phyloP scores from a whole-genome alignment of 345 rosid genomes.

The Pugionium cornutum region DNA sequence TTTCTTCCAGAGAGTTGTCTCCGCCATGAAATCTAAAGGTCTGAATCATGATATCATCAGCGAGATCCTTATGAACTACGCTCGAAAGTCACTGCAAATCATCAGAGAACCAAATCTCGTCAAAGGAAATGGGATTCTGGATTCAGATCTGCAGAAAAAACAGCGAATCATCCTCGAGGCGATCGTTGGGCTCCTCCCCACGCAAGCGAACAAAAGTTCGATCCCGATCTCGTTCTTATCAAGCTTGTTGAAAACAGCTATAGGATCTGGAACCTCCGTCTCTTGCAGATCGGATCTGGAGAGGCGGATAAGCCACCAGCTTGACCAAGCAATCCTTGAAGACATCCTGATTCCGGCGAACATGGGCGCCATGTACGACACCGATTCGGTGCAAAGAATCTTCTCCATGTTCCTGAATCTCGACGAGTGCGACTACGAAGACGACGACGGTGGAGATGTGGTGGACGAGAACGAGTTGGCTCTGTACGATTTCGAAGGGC shows the following conservation, averaged over 20 bases:
- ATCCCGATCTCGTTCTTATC: slow-evolving; percentile 94
- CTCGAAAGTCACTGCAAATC: slow-evolving; percentile 77
- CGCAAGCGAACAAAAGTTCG: slow-evolving; percentile 77
- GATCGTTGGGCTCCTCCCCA: slow-evolving; percentile 70
- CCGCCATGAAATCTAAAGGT: slow-evolving; percentile 89
- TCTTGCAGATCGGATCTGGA: slow-evolving; percentile 89
- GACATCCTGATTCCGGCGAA: slow-evolving; percentile 75
- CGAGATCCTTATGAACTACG: slow-evolving; percentile 78
- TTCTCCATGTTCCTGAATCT: slow-evolving; percentile 82
- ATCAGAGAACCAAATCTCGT: slow-evolving; percentile 44
- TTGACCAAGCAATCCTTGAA: slow-evolving; percentile 93
- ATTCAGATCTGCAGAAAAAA: slow-evolving; percentile 72
- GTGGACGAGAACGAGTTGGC: slow-evolving; percentile 73
- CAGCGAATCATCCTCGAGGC: slow-evolving; percentile 79
- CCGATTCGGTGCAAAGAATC: slow-evolving; percentile 79
- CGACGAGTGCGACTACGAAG: slow-evolving; percentile 62
- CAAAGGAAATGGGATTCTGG: slow-evolving; percentile 54
- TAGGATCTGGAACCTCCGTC: slow-evolving; percentile 59
- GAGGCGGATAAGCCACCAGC: slow-evolving; percentile 84
- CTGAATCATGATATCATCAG: slow-evolving; percentile 87
- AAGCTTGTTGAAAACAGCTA: slow-evolving; percentile 74
- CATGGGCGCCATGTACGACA: slow-evolving; percentile 62
- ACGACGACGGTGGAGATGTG: slow-evolving; percentile 56
- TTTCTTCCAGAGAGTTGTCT: slow-evolving; percentile 79
- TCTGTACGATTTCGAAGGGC: slow-evolving; percentile 79